phyloP scores from a whole-genome alignment of 2,329 filamentous ascomycete species.

The Verticillium dahliae region DNA sequence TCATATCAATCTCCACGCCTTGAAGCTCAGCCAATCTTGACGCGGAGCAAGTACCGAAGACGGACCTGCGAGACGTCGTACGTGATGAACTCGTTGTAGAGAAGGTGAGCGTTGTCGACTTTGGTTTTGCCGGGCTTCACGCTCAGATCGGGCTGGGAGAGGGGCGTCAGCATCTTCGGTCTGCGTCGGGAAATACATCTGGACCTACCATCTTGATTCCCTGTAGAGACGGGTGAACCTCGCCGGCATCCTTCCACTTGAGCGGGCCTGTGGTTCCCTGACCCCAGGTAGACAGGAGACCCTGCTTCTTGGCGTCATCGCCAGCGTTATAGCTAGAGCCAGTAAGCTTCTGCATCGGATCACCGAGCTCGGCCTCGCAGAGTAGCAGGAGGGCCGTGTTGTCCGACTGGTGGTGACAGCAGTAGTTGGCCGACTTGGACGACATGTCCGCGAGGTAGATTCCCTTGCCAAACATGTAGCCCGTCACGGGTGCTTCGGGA shows the following conservation, averaged over 20 bases:
- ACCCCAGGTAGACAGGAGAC: conserved; percentile 64
- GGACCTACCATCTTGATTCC: conserved; percentile 63
- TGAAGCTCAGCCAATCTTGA: conserved; percentile 37
- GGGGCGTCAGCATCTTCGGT: conserved; percentile 5
- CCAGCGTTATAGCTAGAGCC: conserved; percentile 56
- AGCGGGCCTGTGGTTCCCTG: conserved; percentile 57
- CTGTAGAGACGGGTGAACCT: conserved; percentile 55
- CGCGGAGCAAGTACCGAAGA: conserved; percentile 62
- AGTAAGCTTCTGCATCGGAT: conserved; percentile 62
- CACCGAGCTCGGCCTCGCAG: conserved; percentile 71
- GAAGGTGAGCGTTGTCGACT: conserved; percentile 37
- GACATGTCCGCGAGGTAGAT: conserved; percentile 85
- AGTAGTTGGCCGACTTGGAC: conserved; percentile 78
- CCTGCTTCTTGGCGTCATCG: conserved; percentile 51
- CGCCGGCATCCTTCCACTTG: conserved; percentile 69
- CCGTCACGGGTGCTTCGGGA: conserved; percentile 69
- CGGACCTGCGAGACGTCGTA: conserved; percentile 66
- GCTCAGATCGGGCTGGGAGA: conserved; percentile 40
- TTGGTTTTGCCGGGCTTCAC: conserved; percentile 40
- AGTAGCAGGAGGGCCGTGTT: conserved; percentile 69
- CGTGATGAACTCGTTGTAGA: conserved; percentile 69
- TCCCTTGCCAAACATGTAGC: conserved; percentile 88
- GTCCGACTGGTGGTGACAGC: conserved; percentile 53
- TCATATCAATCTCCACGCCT: too few relatives aligned
- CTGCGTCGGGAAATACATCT: neutral